A percentile compares a stretch with the other conserved stretches of the same genome.
phyloP scores from a whole-genome alignment of 108 stramenopile genomes.

The Conticribra weissflogii region DNA sequence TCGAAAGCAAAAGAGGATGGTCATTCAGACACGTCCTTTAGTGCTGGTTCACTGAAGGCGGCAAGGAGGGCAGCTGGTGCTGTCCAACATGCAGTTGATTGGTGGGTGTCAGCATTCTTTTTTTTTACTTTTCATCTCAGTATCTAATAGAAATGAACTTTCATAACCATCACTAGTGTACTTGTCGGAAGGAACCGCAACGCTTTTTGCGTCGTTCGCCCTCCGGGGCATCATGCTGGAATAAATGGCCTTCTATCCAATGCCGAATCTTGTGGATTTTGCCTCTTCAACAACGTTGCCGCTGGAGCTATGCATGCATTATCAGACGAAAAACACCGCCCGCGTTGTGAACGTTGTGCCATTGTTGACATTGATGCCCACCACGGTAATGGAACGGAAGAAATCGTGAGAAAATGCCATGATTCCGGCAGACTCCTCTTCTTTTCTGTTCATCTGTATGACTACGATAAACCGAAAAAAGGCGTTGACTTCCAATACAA shows the following conservation, averaged over 20 bases:
- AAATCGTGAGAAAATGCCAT: slow-evolving; percentile 88
- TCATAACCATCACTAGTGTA: too few species aligned
- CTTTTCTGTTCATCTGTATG: slow-evolving; percentile 93
- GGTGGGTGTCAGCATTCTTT: slow-evolving; percentile 37
- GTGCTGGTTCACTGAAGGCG: slow-evolving; percentile 85
- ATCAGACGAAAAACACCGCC: slow-evolving; percentile 67
- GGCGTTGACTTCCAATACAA: slow-evolving; percentile 69
- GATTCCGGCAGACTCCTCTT: slow-evolving; percentile 91
- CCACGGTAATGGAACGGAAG: slow-evolving; percentile 98
- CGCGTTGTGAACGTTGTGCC: slow-evolving; percentile 85
- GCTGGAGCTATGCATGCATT: slow-evolving; percentile 98
- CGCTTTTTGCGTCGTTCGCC: slow-evolving; percentile 96
- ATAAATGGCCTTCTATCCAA: slow-evolving; percentile 87
- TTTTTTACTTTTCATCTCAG: too few species aligned
- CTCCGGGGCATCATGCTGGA: slow-evolving; percentile 99
- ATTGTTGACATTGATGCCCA: slow-evolving; percentile 99
- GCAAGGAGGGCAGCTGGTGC: slow-evolving; percentile 91
- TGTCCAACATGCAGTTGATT: slow-evolving; percentile 93
- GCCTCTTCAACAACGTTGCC: slow-evolving; percentile 97
- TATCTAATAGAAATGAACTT: too few species aligned
- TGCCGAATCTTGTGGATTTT: slow-evolving; percentile 97
- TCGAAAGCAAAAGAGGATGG: slow-evolving; percentile 58
- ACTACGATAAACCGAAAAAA: slow-evolving; percentile 76
- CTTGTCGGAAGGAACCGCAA: slow-evolving; percentile 88
- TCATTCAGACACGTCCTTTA: slow-evolving; percentile 90